These are phyloP conservation scores for Aspergillus funiculosus DNA, from an alignment of 495 filamentous ascomycete species.

Conservation along the genomic window DNA sequence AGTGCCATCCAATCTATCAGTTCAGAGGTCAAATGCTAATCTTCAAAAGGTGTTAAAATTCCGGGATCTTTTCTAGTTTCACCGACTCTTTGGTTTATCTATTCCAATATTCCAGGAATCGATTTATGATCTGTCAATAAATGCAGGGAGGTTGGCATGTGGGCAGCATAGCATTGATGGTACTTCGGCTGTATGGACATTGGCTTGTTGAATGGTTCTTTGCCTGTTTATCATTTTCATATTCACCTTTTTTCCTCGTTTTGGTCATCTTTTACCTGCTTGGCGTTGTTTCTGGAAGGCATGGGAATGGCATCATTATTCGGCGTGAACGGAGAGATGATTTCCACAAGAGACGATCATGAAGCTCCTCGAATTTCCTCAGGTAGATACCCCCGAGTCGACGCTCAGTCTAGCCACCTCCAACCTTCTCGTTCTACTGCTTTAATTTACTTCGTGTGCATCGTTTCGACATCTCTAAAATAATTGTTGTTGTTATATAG, in stretches of 20 bases:
- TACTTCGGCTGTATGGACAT: constrained; percentile 19
- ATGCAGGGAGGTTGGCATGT: constrained; percentile 12
- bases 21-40: constrained; percentile 22
- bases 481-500: too few relatives aligned
- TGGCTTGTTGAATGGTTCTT: constrained; percentile 19
- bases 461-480: constrained; percentile 7
- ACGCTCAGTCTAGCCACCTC: constrained; percentile 46
- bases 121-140: constrained; percentile 9
- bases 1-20: constrained; percentile 14
- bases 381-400: constrained; percentile 51
- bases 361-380: constrained; percentile 47
- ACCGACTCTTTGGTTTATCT: constrained; percentile 14
- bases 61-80: constrained; percentile 20
- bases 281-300: constrained; percentile 39
- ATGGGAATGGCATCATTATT: constrained; percentile 41
- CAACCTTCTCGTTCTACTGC: constrained; percentile 34
- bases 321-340: constrained; percentile 46
- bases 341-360: constrained; percentile 30
- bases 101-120: constrained; percentile 16
- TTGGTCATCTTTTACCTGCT: constrained; percentile 8
- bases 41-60: constrained; percentile 40
- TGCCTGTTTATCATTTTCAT: constrained; percentile 20
- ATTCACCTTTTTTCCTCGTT: constrained; percentile 15
- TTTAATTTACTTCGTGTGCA: constrained; percentile 7
- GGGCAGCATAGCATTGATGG: constrained; percentile 33